Conservation (phyloP, 306 rosid species). For the Sesbania bispinosa region DNA sequence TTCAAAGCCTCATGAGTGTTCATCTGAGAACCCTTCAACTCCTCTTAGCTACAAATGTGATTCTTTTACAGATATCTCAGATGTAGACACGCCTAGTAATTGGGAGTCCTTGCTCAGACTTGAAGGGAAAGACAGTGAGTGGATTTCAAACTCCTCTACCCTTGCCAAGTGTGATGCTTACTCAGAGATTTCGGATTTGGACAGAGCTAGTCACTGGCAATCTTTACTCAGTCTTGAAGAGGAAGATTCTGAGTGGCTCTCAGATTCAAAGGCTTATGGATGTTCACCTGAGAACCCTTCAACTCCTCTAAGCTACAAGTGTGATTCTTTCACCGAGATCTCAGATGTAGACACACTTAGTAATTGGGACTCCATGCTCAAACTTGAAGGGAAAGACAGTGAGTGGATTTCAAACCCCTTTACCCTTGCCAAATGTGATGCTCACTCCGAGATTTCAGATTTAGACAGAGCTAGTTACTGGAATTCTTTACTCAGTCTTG, state of each 20-base stretch:
- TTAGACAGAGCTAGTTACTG: conserved; percentile 18
- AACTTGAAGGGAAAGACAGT: conserved; percentile 32
- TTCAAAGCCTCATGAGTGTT: background rate
- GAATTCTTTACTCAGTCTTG: conserved; percentile 40
- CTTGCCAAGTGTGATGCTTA: background rate
- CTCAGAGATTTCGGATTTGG: conserved; percentile 23
- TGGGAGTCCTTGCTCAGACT: conserved; percentile 38
- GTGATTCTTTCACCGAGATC: conserved; percentile 13
- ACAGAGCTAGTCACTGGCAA: conserved; percentile 15
- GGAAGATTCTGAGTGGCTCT: conserved; percentile 16
- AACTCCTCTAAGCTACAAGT: conserved; percentile 22
- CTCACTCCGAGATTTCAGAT: conserved; percentile 1
- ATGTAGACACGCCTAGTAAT: conserved; percentile 15
- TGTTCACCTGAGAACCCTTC: background rate
- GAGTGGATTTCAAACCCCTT: conserved; percentile 28
- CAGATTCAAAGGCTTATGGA: no score
- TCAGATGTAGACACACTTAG: conserved; percentile 15
- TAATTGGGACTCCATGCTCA: conserved; percentile 34
- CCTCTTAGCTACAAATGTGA: conserved; percentile 23
- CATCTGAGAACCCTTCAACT: background rate
- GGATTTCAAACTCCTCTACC: conserved; percentile 25
- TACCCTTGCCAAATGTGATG: background rate
- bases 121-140: conserved; percentile 29
- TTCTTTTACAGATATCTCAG: conserved; percentile 18
- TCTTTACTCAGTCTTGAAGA: conserved; percentile 43